Conservation (phyloP, 106 monocot species). For the Platanthera zijinensis region DNA sequence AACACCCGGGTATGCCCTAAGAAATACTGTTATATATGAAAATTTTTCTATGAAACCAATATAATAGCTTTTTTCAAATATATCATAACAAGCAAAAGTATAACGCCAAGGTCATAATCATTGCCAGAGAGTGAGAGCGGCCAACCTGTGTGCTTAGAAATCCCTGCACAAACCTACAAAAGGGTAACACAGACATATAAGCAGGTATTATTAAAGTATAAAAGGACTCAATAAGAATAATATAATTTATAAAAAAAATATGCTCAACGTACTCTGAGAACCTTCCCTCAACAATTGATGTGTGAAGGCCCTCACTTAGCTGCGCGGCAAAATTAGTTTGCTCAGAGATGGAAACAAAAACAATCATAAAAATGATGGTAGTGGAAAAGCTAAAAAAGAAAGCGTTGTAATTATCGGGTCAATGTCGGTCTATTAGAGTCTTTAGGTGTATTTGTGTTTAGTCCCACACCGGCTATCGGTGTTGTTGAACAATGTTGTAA, state of each 20-base stretch:
- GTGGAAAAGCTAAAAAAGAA: not conserved
- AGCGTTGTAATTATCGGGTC: too few species aligned
- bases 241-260: not conserved
- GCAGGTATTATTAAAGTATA: not conserved
- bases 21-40: not conserved
- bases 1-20: not conserved
- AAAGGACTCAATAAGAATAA: not conserved
- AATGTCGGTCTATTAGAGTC: too few species aligned
- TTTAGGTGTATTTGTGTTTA: too few species aligned
- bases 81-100: not conserved
- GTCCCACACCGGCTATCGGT: too few species aligned
- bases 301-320: constrained; percentile 82
- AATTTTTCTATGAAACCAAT: not conserved
- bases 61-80: not conserved
- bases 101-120: not conserved
- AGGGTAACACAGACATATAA: not conserved
- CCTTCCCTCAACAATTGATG: constrained; percentile 67
- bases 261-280: constrained; percentile 78
- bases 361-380: too few species aligned
- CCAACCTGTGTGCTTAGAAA: constrained; percentile 77
- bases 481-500: too few species aligned
- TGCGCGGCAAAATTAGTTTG: constrained; percentile 27
- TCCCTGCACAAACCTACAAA: constrained; percentile 69
- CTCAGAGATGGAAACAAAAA: not conserved
- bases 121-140: not conserved